Evolutionary conservation across 2,329 filamentous ascomycete genomes (phyloP).

Genomic region (Diaporthe ilicicola): DNA sequence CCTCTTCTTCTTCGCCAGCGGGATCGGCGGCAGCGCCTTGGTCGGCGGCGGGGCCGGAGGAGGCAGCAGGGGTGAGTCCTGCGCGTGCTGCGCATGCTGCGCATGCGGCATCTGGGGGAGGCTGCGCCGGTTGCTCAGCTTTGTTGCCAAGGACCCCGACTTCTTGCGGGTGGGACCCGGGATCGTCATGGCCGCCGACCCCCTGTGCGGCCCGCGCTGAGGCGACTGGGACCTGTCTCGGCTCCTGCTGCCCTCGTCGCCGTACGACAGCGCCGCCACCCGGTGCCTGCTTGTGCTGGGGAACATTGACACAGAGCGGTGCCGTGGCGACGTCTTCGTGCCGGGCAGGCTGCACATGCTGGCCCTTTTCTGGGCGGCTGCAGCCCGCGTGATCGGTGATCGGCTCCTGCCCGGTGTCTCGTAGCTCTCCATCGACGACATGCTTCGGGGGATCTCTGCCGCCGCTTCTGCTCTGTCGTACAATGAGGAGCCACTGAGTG

Average conservation of each 20-base stretch:
- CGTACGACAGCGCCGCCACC: not conserved
- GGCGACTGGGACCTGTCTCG: slow-evolving; percentile 6
- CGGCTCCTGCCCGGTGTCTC: slow-evolving; percentile 34
- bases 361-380: slow-evolving; percentile 31
- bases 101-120: slow-evolving; percentile 52
- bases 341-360: slow-evolving; percentile 37
- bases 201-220: slow-evolving; percentile 25
- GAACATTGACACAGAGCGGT: slow-evolving; percentile 28
- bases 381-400: slow-evolving; percentile 31
- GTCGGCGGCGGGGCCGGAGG: slow-evolving; percentile 64
- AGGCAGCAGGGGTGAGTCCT: slow-evolving; percentile 53
- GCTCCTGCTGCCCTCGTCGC: not conserved
- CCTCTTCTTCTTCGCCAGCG: slow-evolving; percentile 41
- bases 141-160: slow-evolving; percentile 25
- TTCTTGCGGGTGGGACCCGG: slow-evolving; percentile 7
- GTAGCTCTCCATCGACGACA: slow-evolving; percentile 46
- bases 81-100: no score
- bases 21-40: slow-evolving; percentile 63
- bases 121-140: slow-evolving; percentile 51
- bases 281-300: slow-evolving; percentile 15
- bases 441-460: slow-evolving; percentile 37
- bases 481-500: not conserved
- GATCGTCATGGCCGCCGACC: slow-evolving; percentile 33
- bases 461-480: not conserved
- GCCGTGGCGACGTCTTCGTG: slow-evolving; percentile 16